A percentile compares a stretch with the other conserved stretches of the same genome.
These are phyloP conservation scores for Fusarium sp. DNA, from an alignment of 2,329 filamentous ascomycete genomes.

Conservation along the genomic window DNA sequence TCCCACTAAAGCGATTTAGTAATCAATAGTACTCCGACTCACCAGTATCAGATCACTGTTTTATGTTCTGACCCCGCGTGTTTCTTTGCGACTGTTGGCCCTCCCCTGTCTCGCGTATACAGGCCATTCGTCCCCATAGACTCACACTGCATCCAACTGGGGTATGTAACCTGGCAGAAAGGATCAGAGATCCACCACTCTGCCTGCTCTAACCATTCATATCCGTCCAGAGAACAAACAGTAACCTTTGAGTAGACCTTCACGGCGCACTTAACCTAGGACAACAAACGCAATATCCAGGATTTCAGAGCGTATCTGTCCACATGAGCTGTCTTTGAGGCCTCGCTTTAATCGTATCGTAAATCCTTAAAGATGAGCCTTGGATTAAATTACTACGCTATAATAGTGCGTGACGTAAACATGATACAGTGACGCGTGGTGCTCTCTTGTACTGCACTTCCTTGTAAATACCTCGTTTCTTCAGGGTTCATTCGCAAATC, in stretches of 20 bases:
- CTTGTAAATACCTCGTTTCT: background rate
- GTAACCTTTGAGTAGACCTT: background rate
- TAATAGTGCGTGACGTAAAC: background rate
- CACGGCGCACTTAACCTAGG: no score
- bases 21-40: background rate
- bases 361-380: no score
- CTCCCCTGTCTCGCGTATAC: background rate
- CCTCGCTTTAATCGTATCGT: background rate
- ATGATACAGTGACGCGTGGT: background rate
- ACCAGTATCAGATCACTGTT: background rate
- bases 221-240: no score
- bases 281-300: no score
- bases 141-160: background rate
- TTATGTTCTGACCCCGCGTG: background rate
- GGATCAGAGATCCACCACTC: background rate
- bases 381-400: no score
- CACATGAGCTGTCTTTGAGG: background rate
- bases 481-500: background rate
- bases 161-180: background rate
- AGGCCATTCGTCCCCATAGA: no score
- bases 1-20: rapidly evolving
- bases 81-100: background rate
- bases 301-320: no score
- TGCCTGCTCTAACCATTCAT: rapidly evolving
- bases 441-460: background rate